Evolutionary conservation across 345 rosid species (phyloP).

Genomic region (Aegle marmelos): DNA sequence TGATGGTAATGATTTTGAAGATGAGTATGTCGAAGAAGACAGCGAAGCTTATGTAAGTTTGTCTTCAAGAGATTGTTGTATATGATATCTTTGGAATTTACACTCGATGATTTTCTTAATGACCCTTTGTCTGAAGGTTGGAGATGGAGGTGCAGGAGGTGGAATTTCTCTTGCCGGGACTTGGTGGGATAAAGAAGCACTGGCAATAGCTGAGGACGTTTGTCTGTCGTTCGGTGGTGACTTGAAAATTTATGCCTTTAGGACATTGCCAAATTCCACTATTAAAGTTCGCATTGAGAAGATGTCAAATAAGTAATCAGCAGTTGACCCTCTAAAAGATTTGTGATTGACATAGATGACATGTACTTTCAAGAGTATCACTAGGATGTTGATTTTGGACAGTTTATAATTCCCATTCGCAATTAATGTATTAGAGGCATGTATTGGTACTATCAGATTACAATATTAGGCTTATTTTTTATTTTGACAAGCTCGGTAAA

Average conservation of each 20-base stretch:
- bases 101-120: slow-evolving; percentile 3
- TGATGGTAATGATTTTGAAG: slow-evolving; percentile 39
- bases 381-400: not conserved
- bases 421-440: slow-evolving; percentile 1
- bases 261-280: slow-evolving; percentile 54
- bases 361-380: not conserved
- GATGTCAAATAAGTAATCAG: slow-evolving; percentile 60
- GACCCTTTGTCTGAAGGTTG: slow-evolving; percentile 40
- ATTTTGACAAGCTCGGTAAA: not conserved
- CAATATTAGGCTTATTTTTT: not conserved
- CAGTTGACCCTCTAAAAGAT: not conserved
- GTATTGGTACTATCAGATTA: not conserved
- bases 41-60: slow-evolving; percentile 60
- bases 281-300: slow-evolving; percentile 83
- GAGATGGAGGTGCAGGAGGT: slow-evolving; percentile 90
- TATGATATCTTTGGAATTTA: slow-evolving; percentile 5
- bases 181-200: slow-evolving; percentile 84
- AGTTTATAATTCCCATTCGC: not conserved
- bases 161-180: slow-evolving; percentile 80
- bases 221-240: slow-evolving; percentile 63
- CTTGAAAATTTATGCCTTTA: slow-evolving; percentile 75
- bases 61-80: not conserved
- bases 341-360: not conserved
- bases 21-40: slow-evolving; percentile 44
- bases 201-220: slow-evolving; percentile 56